Percentiles rank a stretch among this genome's conserved stretches.
Evolutionary conservation across 1,284 basidiomycete genomes (phyloP).

Genomic region (Ceratobasidium sp.): DNA sequence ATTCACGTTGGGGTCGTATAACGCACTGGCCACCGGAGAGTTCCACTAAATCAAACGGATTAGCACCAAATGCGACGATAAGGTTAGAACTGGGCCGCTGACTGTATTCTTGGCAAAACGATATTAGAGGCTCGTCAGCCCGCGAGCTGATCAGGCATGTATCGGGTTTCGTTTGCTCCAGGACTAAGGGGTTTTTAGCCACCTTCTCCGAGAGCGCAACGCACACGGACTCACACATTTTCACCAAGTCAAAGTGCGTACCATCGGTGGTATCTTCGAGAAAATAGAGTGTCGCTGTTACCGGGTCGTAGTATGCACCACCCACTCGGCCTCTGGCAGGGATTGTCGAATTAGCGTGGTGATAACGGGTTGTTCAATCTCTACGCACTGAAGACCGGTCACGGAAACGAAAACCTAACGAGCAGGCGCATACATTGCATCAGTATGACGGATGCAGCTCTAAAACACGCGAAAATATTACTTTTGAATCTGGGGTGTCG

Average conservation of each 20-base stretch:
- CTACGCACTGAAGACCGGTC: constrained; percentile 19
- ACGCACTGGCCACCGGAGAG: constrained; percentile 71
- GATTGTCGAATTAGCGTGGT: constrained; percentile 43
- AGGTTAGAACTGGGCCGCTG: constrained; percentile 51
- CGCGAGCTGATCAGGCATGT: constrained; percentile 80
- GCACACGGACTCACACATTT: constrained; percentile 69
- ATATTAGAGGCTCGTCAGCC: constrained; percentile 82
- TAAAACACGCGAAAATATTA: neutral
- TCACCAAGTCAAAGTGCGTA: constrained; percentile 77
- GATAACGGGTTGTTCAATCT: constrained; percentile 48
- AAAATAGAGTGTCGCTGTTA: constrained; percentile 74
- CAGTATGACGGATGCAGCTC: neutral
- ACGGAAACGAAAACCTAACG: constrained; percentile 33
- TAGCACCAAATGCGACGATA: neutral
- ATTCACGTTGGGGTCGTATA: constrained; percentile 83
- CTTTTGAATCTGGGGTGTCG: neutral
- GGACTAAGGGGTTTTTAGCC: constrained; percentile 65
- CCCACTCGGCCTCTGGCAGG: constrained; percentile 72
- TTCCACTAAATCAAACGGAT: constrained; percentile 65
- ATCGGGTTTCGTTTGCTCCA: constrained; percentile 82
- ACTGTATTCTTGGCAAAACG: constrained; percentile 76
- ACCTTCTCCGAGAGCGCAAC: neutral
- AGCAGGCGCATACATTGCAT: constrained; percentile 27
- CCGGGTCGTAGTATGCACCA: constrained; percentile 84
- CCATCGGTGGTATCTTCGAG: constrained; percentile 89